Evolutionary conservation across 164 flowering plant species (phyloP).

Genomic region (Chloranthus sessilifolius): DNA sequence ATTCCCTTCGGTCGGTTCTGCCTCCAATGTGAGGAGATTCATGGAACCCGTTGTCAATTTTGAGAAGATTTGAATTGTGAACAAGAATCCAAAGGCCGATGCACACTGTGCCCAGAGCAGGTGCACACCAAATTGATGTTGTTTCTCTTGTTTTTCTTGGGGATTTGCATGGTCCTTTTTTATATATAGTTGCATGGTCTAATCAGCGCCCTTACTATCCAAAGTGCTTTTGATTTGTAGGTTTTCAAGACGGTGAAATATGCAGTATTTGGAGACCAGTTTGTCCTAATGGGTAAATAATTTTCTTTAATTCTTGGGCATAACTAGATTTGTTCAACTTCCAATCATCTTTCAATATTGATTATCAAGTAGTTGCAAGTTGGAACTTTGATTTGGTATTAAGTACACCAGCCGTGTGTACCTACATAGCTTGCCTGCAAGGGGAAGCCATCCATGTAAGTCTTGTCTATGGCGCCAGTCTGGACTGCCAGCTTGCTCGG

Average conservation of each 20-base stretch:
- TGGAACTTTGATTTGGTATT: too few relatives aligned
- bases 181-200: neutral
- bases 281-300: constrained; percentile 87
- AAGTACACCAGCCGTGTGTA: too few relatives aligned
- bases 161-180: neutral
- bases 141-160: constrained; percentile 1
- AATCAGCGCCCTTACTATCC: neutral
- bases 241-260: constrained; percentile 39
- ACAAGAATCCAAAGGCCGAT: constrained; percentile 53
- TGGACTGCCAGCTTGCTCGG: too few relatives aligned
- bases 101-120: constrained; percentile 74
- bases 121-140: constrained; percentile 22
- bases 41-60: constrained; percentile 66
- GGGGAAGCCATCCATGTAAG: too few relatives aligned
- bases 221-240: constrained; percentile 25
- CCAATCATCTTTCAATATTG: too few relatives aligned
- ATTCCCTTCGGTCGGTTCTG: constrained; percentile 34
- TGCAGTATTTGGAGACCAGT: constrained; percentile 94
- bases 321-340: too few relatives aligned
- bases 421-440: too few relatives aligned
- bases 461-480: too few relatives aligned
- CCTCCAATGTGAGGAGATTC: constrained; percentile 44
- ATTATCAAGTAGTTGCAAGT: too few relatives aligned
- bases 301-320: too few relatives aligned
- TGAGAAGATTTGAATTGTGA: constrained; percentile 85